These are phyloP conservation scores for Leishmania guyanensis DNA, from an alignment of 208 protist genomes.

Conservation along the genomic window DNA sequence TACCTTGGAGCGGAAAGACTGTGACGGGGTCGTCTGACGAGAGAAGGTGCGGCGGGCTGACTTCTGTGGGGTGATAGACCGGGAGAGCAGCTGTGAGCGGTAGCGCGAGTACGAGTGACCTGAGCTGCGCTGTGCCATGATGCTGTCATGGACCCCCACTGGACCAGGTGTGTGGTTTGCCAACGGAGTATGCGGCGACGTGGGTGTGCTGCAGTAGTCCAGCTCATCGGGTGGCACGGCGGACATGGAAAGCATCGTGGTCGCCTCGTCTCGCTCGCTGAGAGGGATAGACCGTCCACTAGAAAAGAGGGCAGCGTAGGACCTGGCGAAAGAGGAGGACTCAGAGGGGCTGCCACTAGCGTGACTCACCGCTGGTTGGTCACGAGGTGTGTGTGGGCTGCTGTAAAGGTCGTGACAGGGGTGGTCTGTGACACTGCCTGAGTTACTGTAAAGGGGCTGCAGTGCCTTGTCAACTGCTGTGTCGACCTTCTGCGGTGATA, in stretches of 20 bases:
- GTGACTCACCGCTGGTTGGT: not conserved
- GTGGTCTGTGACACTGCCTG: not conserved
- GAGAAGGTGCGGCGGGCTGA: conserved; percentile 30
- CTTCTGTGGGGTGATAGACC: conserved; percentile 53
- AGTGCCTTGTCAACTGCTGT: not conserved
- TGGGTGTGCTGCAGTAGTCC: conserved; percentile 2
- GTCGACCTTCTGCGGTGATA: not conserved
- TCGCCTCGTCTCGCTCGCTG: not conserved
- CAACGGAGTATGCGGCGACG: conserved; percentile 43
- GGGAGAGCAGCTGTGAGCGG: conserved; percentile 24
- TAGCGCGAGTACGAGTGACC: conserved; percentile 14
- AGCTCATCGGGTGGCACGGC: not conserved
- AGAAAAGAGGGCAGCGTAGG: not conserved
- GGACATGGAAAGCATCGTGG: not conserved
- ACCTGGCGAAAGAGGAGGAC: conserved; percentile 3
- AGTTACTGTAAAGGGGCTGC: not conserved
- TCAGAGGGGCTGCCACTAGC: conserved; percentile 3
- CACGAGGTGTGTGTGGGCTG: conserved; percentile 14
- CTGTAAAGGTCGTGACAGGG: not conserved
- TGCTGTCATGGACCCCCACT: conserved; percentile 11
- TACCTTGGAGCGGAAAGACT: conserved; percentile 32
- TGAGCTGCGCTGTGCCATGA: conserved; percentile 15
- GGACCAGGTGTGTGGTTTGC: conserved; percentile 28
- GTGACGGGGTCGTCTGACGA: conserved; percentile 29
- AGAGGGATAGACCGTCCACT: not conserved